Percentiles rank a stretch among this genome's conserved stretches.
Conservation (phyloP, 805 yeast species). For the Ogataea zsoltii region DNA sequence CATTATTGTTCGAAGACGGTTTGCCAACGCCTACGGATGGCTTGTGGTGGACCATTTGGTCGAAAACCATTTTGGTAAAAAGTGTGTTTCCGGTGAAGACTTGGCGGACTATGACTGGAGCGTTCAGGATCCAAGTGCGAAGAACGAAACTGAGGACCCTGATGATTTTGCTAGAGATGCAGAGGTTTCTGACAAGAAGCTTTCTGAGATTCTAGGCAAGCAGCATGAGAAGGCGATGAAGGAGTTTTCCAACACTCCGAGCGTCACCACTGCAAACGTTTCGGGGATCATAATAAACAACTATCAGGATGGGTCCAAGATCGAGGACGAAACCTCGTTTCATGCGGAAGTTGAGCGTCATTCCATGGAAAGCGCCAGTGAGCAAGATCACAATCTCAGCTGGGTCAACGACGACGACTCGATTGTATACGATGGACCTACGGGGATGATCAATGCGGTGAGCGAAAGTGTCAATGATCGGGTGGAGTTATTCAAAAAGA, state of each 20-base stretch:
- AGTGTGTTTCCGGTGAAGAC: constrained; percentile 27
- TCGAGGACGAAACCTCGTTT: constrained; percentile 9
- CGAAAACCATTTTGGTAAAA: constrained; percentile 54
- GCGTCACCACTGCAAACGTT: constrained; percentile 13
- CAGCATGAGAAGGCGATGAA: constrained; percentile 38
- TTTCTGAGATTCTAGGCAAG: constrained; percentile 30
- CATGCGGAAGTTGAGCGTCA: constrained; percentile 6
- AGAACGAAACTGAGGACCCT: constrained; percentile 11
- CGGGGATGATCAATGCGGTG: constrained; percentile 67
- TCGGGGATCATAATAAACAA: constrained; percentile 14
- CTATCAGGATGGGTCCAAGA: constrained; percentile 8
- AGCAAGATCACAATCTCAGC: constrained; percentile 29
- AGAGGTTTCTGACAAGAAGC: constrained; percentile 18
- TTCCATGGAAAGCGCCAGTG: constrained; percentile 1
- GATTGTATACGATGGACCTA: constrained; percentile 58
- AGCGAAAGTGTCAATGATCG: constrained; percentile 44
- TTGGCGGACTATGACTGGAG: constrained; percentile 20
- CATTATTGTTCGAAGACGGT: constrained; percentile 82
- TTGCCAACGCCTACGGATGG: constrained; percentile 95
- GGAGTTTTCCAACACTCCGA: constrained; percentile 37
- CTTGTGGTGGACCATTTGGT: constrained; percentile 84
- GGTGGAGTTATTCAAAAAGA: constrained; percentile 26
- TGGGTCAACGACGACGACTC: constrained; percentile 56
- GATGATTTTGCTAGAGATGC: constrained; percentile 7
- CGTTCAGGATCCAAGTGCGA: constrained; percentile 2